A percentile compares a stretch with the other conserved stretches of the same genome.
phyloP scores from a whole-genome alignment of 2,329 filamentous ascomycete genomes.

The Neonectria coccinea region DNA sequence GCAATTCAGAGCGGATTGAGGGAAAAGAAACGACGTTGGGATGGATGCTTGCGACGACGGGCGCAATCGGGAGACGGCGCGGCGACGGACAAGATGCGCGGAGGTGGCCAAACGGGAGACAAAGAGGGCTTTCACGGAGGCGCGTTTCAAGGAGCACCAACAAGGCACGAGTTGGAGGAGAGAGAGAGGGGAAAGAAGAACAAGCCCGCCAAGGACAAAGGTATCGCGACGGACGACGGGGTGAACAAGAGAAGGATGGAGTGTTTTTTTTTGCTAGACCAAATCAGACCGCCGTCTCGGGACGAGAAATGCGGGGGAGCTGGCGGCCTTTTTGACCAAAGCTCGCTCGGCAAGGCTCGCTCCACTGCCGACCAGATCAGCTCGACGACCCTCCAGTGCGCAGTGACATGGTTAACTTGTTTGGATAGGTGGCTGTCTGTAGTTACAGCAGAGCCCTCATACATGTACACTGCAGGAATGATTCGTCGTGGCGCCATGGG shows the following conservation, averaged over 20 bases:
- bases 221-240: constrained; percentile 16
- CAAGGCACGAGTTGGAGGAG: constrained; percentile 59
- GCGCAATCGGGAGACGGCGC: constrained; percentile 21
- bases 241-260: constrained; percentile 15
- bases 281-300: constrained; percentile 33
- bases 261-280: constrained; percentile 20
- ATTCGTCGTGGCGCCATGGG: constrained; percentile 42
- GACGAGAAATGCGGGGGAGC: constrained; percentile 43
- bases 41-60: constrained; percentile 9
- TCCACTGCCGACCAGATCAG: constrained; percentile 45
- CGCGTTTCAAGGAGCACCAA: constrained; percentile 56
- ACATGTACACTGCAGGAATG: constrained; percentile 34
- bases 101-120: not conserved
- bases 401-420: too few species aligned
- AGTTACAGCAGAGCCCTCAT: too few species aligned
- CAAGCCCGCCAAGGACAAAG: not conserved
- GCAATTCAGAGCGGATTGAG: not conserved
- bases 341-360: constrained; percentile 35
- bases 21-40: not conserved
- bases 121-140: not conserved
- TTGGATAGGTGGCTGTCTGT: too few species aligned
- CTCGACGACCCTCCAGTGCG: too few species aligned
- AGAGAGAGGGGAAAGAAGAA: constrained; percentile 39
- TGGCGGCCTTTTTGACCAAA: constrained; percentile 35
- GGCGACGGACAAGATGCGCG: constrained; percentile 8